Evolutionary conservation across 2,329 filamentous ascomycete species (phyloP), one percentile per base, ranked within the genome.

Genomic region (Phyllachora maydis): DNA sequence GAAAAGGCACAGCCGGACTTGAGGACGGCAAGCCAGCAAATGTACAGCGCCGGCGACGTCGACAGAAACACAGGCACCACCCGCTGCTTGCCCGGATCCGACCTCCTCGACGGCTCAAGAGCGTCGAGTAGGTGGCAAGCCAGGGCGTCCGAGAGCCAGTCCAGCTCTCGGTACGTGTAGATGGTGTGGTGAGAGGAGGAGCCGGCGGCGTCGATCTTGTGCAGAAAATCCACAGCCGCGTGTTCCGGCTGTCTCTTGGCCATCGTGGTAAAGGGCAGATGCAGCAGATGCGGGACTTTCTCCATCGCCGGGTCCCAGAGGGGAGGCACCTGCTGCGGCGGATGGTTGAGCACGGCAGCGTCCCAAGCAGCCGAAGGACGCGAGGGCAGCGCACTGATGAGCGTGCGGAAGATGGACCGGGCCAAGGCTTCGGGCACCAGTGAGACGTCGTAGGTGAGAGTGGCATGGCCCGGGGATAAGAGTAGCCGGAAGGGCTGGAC

Each of bases 1-100:
- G 35, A 49, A 26, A 49, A 48, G 6, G 43, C 41, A 16, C 37
- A 28, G 12, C 45, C 46, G 9, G 44, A 39, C 27, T 49, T 49
- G 9, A 49, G 31, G 27, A 37, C 30, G 11, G 33, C 46, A 6
- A 49, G 36, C 23, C 47, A 49, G 9, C 41, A 37, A 13, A 46
- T 37, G 26, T 49, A 50, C 4, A 50, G 36, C 29, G 47, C 46
- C 1, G 44, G 43, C 8, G 27, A 34, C 4, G 37, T 34, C 2
- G 31, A 34, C 11, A 36, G 31, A 8, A 26, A 16, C 19, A 36
- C 34, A 8, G 34, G 20, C 20, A 22, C 35, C 5, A 34, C 27
- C 4, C 28, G 30, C 17, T 23, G 19, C 8, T 25, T 16, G 4
- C 5, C 17, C 5, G 14, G 11, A 6, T 6, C 14, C n/a, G n/a